Conservation (phyloP, 441 rosid species). For the Gossypium lobatum region DNA sequence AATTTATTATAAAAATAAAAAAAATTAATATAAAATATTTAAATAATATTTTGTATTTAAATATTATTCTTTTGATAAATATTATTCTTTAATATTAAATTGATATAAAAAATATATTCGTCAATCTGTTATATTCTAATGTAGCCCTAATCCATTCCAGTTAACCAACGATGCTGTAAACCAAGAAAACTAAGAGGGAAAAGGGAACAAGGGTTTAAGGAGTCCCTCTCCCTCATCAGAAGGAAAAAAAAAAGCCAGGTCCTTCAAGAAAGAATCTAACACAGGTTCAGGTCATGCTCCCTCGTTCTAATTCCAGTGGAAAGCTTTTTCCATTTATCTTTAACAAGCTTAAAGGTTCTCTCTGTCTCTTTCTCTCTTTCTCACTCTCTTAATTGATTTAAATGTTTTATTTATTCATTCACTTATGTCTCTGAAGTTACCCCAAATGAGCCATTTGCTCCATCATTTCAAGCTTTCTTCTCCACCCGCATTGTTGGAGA, state of each 20-base stretch:
- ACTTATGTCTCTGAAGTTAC: slow-evolving; percentile 24
- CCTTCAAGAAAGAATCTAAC: background rate
- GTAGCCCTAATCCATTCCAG: no score
- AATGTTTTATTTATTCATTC: background rate
- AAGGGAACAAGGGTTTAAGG: background rate
- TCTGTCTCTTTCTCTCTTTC: background rate
- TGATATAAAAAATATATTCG: no score
- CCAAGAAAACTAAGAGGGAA: background rate
- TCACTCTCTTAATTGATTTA: background rate
- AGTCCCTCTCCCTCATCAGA: background rate
- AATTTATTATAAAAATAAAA: no score
- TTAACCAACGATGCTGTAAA: no score
- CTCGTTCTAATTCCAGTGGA: slow-evolving; percentile 16
- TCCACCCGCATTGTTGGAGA: slow-evolving; percentile 68
- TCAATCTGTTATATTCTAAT: no score
- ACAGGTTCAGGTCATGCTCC: slow-evolving; percentile 17
- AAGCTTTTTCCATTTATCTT: slow-evolving; percentile 23
- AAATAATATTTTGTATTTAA: no score
- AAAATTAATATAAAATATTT: no score
- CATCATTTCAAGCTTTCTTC: slow-evolving; percentile 41
- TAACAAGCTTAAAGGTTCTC: slow-evolving; percentile 23
- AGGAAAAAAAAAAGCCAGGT: background rate
- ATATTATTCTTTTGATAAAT: no score
- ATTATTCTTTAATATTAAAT: no score
- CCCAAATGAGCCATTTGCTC: slow-evolving; percentile 26